Conservation (phyloP, 2,329 filamentous ascomycete species). For the Aspergillus brasiliensis region DNA sequence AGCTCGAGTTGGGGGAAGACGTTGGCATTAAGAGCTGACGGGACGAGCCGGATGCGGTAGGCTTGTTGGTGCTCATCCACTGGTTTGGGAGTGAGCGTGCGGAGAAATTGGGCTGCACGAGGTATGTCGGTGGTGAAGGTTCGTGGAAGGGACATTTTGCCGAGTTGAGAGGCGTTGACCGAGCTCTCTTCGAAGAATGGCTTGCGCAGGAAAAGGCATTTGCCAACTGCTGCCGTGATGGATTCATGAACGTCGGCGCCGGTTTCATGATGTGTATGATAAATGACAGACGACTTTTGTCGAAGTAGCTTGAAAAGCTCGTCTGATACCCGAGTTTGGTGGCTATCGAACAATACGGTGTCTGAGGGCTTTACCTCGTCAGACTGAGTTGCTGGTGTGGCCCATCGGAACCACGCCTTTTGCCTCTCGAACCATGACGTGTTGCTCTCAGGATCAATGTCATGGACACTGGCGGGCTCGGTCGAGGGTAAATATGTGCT, state of each 20-base stretch:
- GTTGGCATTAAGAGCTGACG: conserved; percentile 26
- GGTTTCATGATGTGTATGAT: neutral
- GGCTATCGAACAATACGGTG: conserved; percentile 32
- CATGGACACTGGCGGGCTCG: conserved; percentile 28
- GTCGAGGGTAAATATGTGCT: conserved; percentile 39
- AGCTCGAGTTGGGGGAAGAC: conserved; percentile 39
- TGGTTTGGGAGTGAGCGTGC: conserved; percentile 24
- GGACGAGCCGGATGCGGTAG: conserved; percentile 37
- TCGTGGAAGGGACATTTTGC: conserved; percentile 30
- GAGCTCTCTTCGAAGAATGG: conserved; percentile 20
- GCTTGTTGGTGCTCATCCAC: conserved; percentile 15
- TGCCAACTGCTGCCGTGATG: conserved; percentile 41
- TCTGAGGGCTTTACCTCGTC: conserved; percentile 18
- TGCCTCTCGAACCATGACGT: conserved; percentile 35
- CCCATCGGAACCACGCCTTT: conserved; percentile 44
- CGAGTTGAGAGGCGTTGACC: conserved; percentile 35
- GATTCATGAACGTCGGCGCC: conserved; percentile 30
- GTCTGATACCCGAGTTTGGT: conserved; percentile 33
- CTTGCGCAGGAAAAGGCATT: conserved; percentile 39
- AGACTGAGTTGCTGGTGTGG: conserved; percentile 28
- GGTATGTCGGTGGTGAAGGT: conserved; percentile 40
- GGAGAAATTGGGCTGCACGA: conserved; percentile 35
- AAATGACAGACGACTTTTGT: conserved; percentile 1
- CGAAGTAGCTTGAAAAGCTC: conserved; percentile 37
- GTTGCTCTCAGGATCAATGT: conserved; percentile 25